Conservation (phyloP, 169 alveolate species). For the Plasmodium sp. region DNA sequence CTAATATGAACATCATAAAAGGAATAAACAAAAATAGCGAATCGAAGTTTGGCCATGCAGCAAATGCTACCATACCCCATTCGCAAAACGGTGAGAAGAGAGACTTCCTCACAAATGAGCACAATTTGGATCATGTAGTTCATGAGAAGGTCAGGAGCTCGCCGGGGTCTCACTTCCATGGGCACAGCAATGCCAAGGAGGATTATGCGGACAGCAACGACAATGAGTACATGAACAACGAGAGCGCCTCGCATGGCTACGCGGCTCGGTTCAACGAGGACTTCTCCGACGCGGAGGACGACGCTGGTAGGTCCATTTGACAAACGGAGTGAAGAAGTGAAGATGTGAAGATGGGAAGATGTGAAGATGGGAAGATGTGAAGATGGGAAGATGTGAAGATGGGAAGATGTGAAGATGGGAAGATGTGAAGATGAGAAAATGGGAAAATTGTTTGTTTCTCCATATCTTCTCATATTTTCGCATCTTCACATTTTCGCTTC, state of each 20-base stretch:
- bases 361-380: neutral
- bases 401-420: neutral
- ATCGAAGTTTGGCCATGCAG: neutral
- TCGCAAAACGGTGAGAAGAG: constrained; percentile 15
- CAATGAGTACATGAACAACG: constrained; percentile 3
- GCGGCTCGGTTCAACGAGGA: neutral
- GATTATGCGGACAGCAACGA: neutral
- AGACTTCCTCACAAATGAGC: neutral
- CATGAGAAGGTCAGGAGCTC: neutral
- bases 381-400: neutral
- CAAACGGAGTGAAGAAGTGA: too few relatives aligned
- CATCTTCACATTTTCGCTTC: neutral
- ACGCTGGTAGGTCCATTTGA: constrained; percentile 6
- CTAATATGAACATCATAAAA: constrained; percentile 7
- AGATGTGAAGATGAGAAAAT: neutral
- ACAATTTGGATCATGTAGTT: neutral
- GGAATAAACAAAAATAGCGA: constrained; percentile 18
- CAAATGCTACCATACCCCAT: neutral
- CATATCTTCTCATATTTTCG: neutral
- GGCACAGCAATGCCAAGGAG: neutral
- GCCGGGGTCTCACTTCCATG: neutral
- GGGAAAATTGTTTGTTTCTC: neutral
- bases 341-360: neutral
- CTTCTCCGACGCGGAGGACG: neutral
- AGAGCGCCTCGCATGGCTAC: neutral